Base-by-base conservation (phyloP, 345 rosid genomes). In the Eutrema yunnanense region DNA sequence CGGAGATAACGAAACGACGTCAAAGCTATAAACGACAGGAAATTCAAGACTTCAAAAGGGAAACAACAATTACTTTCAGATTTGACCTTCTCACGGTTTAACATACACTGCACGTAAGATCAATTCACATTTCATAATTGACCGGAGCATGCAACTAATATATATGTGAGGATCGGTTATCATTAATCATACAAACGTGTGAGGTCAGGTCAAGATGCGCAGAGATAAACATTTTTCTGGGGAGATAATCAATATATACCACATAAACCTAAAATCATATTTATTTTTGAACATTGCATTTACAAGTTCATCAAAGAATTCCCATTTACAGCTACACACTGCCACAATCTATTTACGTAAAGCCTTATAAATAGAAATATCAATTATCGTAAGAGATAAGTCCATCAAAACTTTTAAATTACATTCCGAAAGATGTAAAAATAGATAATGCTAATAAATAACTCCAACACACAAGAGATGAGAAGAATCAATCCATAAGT, bases 381-480 rank as follows among this genome's bases (percentile, higher is more conserved):
- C 44, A 61, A 29, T 30, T 48, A 8, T 66, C 38, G 37, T 26
- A 2, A 27, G 60, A 26, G 8, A 38, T 0, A 12, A 2, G n/a
- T 51, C 48, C 38, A 13, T 66, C 12, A 8, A 19, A 38, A 49
- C 26, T 41, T 50, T 55, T 22, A 32, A 47, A 6, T 65, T 32
- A 49, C 37, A 6, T 43, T 41, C 42, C 33, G 22, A 46, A 41
- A n/a, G 26, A 22, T 67, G 53, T 26, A 33, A 67, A 52, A n/a
- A 12, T 43, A 60, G 6, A 49, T n/a, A 41, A 36, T 43, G 34
- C 22, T 26, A 60, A 60, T 34, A 67, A 19, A 49, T 74, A 66
- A 49, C 16, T 67, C 78, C 78, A 75, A 75, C 8, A 43, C 63
- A 67, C 62, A 67, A 19, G 22, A 19, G 22, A 19, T 19, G 22